Percentiles rank a stretch among this genome's conserved stretches.
phyloP scores from a whole-genome alignment of 441 rosid species.

The Pelargonium cotyledonis region DNA sequence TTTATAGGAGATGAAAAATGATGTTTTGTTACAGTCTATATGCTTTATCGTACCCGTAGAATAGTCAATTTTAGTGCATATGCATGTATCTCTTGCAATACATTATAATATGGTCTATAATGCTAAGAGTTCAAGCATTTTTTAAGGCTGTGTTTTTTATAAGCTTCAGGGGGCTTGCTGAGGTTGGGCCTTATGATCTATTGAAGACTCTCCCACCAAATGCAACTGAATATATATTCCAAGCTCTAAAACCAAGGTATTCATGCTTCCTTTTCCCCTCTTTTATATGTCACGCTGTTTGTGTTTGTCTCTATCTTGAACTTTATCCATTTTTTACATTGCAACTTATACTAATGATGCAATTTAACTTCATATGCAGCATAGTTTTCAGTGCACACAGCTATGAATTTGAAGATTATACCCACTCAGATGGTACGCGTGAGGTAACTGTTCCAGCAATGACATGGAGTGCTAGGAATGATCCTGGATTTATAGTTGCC shows the following conservation, averaged over 20 bases:
- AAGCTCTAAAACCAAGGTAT: conserved; percentile 62
- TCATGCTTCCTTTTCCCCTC: not conserved
- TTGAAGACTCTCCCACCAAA: conserved; percentile 42
- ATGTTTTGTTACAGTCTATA: no score
- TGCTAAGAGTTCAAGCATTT: conserved; percentile 4
- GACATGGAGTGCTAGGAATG: conserved; percentile 53
- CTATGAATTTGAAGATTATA: conserved; percentile 42
- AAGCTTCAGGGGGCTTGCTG: conserved; percentile 26
- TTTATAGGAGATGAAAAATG: no score
- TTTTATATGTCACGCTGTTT: no score
- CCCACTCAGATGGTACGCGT: conserved; percentile 51
- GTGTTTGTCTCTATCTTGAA: no score
- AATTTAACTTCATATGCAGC: conserved; percentile 28
- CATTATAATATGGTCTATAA: not conserved
- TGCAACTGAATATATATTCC: conserved; percentile 57
- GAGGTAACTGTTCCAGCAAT: conserved; percentile 54
- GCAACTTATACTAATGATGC: not conserved
- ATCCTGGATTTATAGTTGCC: conserved; percentile 54
- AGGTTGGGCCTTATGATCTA: conserved; percentile 36
- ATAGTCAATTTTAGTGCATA: no score
- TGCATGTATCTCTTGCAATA: no score
- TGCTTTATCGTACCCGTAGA: no score
- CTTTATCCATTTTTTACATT: not conserved
- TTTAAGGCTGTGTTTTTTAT: not conserved
- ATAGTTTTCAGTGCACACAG: conserved; percentile 54